phyloP scores from a whole-genome alignment of 192 early-diverging fungal species.

The Coemansia sp. region DNA sequence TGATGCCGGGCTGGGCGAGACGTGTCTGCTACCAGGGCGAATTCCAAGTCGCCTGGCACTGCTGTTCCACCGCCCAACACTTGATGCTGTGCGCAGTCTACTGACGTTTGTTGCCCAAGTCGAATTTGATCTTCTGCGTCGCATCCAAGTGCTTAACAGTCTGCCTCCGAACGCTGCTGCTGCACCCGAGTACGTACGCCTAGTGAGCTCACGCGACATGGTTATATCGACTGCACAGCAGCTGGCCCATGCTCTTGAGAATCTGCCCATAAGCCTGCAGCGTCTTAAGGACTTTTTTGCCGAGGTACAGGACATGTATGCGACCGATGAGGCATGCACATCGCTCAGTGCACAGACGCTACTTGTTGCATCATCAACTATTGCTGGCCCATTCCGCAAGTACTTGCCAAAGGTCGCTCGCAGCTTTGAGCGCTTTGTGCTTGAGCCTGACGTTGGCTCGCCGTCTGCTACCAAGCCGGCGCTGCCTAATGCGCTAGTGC shows the following conservation, averaged over 20 bases:
- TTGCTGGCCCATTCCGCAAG: constrained; percentile 43
- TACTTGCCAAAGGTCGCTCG: constrained; percentile 43
- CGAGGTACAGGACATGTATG: constrained; percentile 43
- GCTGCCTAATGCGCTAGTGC: constrained; percentile 43
- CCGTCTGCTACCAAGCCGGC: constrained; percentile 17
- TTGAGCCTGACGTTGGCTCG: constrained; percentile 29
- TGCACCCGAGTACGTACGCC: constrained; percentile 29
- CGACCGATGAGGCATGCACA: constrained; percentile 39
- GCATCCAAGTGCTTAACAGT: constrained; percentile 31
- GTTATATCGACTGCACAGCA: constrained; percentile 48
- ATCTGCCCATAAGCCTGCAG: constrained; percentile 46
- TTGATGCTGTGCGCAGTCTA: constrained; percentile 44
- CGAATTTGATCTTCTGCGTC: constrained; percentile 30
- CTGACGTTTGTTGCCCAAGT: constrained; percentile 40
- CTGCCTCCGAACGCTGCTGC: constrained; percentile 35
- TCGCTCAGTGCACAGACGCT: constrained; percentile 38
- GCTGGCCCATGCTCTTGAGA: constrained; percentile 49
- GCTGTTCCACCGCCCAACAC: constrained; percentile 47
- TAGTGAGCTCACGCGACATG: constrained; percentile 33
- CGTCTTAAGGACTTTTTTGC: constrained; percentile 46
- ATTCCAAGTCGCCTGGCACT: constrained; percentile 43
- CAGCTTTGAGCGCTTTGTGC: constrained; percentile 44
- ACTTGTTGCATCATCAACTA: constrained; percentile 35
- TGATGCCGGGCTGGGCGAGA: not conserved
- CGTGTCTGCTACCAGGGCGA: constrained; percentile 32